Percentiles rank a stretch among this genome's conserved stretches.
Evolutionary conservation across 345 rosid genomes (phyloP).

Genomic region (Ailanthus altissimus): DNA sequence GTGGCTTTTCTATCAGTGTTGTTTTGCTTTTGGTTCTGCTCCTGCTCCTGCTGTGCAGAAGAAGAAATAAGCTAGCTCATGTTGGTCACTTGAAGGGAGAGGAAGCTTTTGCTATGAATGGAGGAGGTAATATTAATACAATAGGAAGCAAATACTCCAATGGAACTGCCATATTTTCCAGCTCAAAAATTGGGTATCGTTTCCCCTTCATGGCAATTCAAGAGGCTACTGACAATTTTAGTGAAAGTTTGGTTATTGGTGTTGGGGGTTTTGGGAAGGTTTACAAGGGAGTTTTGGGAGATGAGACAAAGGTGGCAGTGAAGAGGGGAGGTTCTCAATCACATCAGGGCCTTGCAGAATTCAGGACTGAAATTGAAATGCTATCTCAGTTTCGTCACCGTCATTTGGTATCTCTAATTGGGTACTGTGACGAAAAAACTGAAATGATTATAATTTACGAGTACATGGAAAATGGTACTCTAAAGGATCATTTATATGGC

Average conservation of each 20-base stretch:
- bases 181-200: slow-evolving; percentile 53
- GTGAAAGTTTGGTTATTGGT: slow-evolving; percentile 53
- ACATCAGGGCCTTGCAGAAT: slow-evolving; percentile 57
- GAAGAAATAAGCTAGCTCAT: slow-evolving; percentile 34
- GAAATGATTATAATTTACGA: slow-evolving; percentile 78
- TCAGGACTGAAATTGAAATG: slow-evolving; percentile 70
- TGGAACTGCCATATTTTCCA: slow-evolving; percentile 40
- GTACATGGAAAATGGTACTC: slow-evolving; percentile 72
- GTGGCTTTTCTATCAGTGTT: slow-evolving; percentile 31
- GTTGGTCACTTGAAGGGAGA: slow-evolving; percentile 31
- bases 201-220: slow-evolving; percentile 51
- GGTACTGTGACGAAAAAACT: slow-evolving; percentile 58
- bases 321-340: slow-evolving; percentile 62
- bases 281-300: slow-evolving; percentile 56
- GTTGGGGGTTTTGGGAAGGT: slow-evolving; percentile 79
- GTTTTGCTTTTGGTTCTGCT: slow-evolving; percentile 30
- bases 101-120: slow-evolving; percentile 24
- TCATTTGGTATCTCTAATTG: slow-evolving; percentile 67
- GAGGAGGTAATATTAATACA: slow-evolving; percentile 16
- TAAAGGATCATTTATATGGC: slow-evolving; percentile 59
- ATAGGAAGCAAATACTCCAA: slow-evolving; percentile 7
- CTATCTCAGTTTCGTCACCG: slow-evolving; percentile 69
- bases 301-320: slow-evolving; percentile 59
- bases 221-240: slow-evolving; percentile 60
- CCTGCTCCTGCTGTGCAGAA: slow-evolving; percentile 26